These are phyloP conservation scores for Crucihimalaya himalaica DNA, from an alignment of 345 rosid genomes.

Conservation along the genomic window DNA sequence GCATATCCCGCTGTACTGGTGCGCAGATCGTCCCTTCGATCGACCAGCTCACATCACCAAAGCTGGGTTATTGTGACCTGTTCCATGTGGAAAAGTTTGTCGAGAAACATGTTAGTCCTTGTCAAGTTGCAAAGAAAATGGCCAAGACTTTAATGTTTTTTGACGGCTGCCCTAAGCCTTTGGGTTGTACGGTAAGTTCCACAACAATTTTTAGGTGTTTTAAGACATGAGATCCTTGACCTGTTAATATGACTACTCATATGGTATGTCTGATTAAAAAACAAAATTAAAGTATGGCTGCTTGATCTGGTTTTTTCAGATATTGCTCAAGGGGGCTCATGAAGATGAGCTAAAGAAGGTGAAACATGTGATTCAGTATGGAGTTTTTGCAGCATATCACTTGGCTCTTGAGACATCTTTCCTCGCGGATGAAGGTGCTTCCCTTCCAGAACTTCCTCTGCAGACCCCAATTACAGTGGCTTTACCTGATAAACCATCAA, in stretches of 20 bases:
- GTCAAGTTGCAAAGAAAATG: slow-evolving; percentile 75
- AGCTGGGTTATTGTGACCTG: slow-evolving; percentile 80
- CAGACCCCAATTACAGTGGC: slow-evolving; percentile 86
- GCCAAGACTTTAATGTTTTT: slow-evolving; percentile 89
- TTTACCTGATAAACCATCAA: slow-evolving; percentile 75
- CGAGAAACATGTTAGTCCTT: slow-evolving; percentile 77
- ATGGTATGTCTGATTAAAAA: slow-evolving; percentile 6
- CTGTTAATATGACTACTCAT: slow-evolving; percentile 22
- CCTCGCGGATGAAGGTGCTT: slow-evolving; percentile 96
- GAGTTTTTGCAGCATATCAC: slow-evolving; percentile 99
- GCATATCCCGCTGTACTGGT: slow-evolving; percentile 93
- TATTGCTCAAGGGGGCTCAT: slow-evolving; percentile 87
- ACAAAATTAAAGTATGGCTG: slow-evolving; percentile 20
- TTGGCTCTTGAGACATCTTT: slow-evolving; percentile 96
- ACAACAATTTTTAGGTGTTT: slow-evolving; percentile 5
- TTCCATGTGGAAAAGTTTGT: slow-evolving; percentile 84
- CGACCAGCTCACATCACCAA: slow-evolving; percentile 83
- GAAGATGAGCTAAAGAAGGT: slow-evolving; percentile 92
- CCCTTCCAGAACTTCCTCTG: slow-evolving; percentile 86
- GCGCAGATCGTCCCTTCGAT: slow-evolving; percentile 89
- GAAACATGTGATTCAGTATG: slow-evolving; percentile 96
- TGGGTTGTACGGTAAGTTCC: slow-evolving; percentile 92
- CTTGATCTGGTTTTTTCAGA: slow-evolving; percentile 52
- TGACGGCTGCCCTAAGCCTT: slow-evolving; percentile 97
- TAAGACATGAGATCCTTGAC: slow-evolving; percentile 4